A percentile compares a stretch with the other conserved stretches of the same genome.
Conservation (phyloP, 805 yeast species). For the Debaryomyces hansenii region DNA sequence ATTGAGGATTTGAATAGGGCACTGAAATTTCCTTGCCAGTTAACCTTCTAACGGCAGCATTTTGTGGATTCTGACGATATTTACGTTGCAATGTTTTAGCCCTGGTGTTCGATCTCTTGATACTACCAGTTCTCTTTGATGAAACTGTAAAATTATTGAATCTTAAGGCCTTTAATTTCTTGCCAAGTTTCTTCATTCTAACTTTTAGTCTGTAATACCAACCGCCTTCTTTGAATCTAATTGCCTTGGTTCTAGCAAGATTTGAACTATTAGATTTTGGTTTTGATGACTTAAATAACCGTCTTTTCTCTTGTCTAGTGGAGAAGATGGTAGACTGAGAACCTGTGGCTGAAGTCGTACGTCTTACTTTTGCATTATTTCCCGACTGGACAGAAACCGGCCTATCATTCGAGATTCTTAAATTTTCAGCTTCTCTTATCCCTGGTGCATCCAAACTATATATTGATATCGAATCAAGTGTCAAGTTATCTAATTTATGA, state of each 20-base stretch:
- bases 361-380: not conserved
- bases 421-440: not conserved
- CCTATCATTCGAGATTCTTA: not conserved
- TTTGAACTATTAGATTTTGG: slow-evolving; percentile 11
- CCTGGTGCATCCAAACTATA: not conserved
- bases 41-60: not conserved
- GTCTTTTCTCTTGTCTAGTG: slow-evolving; percentile 26
- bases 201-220: slow-evolving; percentile 29
- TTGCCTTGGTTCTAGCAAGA: slow-evolving; percentile 30
- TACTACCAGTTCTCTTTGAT: slow-evolving; percentile 21
- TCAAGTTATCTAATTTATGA: slow-evolving; percentile 19
- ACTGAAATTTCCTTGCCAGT: slow-evolving; percentile 19
- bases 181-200: slow-evolving; percentile 22
- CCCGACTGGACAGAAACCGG: not conserved
- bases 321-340: slow-evolving; percentile 47
- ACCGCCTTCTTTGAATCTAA: slow-evolving; percentile 34
- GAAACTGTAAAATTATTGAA: slow-evolving; percentile 24
- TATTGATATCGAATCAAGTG: slow-evolving; percentile 5
- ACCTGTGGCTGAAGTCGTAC: slow-evolving; percentile 24
- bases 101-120: slow-evolving; percentile 2
- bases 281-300: not conserved
- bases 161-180: slow-evolving; percentile 18
- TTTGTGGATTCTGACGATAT: slow-evolving; percentile 1
- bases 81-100: slow-evolving; percentile 15
- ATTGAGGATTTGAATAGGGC: slow-evolving; percentile 31